These are phyloP conservation scores for Fusarium xylarioides DNA, from an alignment of 2,329 filamentous ascomycete species.

Conservation along the genomic window DNA sequence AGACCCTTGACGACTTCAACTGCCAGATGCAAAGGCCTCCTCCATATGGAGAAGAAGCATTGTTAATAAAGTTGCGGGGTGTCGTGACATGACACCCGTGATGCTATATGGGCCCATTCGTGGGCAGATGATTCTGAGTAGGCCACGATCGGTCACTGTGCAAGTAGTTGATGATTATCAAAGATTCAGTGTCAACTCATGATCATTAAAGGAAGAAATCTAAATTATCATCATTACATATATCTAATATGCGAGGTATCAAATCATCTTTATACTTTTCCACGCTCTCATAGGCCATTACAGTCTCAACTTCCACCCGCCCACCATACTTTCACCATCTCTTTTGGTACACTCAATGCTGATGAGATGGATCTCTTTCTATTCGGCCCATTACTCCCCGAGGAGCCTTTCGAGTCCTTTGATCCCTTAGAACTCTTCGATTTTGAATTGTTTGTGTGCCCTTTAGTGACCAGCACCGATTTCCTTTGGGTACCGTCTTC, in stretches of 20 bases:
- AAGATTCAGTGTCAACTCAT: background rate
- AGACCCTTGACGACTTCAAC: background rate
- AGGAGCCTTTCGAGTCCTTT: background rate
- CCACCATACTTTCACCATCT: conserved; percentile 43
- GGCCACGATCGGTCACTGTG: background rate
- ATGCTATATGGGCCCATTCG: background rate
- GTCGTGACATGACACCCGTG: background rate
- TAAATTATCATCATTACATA: conserved; percentile 25
- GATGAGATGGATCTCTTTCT: conserved; percentile 30
- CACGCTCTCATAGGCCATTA: background rate
- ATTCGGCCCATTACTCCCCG: conserved; percentile 10
- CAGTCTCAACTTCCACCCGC: conserved; percentile 14
- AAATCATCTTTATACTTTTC: conserved; percentile 27
- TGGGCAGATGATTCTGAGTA: background rate
- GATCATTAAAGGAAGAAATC: background rate
- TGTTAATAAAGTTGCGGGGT: background rate
- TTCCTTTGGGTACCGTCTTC: conserved; percentile 27
- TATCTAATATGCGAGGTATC: conserved; percentile 12
- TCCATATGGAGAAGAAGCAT: background rate
- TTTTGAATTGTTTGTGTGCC: conserved; percentile 2
- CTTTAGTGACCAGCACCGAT: conserved; percentile 33
- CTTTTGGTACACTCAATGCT: conserved; percentile 31
- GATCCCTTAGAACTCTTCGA: conserved; percentile 10
- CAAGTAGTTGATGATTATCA: background rate
- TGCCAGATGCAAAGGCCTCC: background rate